A percentile compares a stretch with the other conserved stretches of the same genome.
phyloP scores from a whole-genome alignment of 495 filamentous ascomycete species.

The Tuber aestivum region DNA sequence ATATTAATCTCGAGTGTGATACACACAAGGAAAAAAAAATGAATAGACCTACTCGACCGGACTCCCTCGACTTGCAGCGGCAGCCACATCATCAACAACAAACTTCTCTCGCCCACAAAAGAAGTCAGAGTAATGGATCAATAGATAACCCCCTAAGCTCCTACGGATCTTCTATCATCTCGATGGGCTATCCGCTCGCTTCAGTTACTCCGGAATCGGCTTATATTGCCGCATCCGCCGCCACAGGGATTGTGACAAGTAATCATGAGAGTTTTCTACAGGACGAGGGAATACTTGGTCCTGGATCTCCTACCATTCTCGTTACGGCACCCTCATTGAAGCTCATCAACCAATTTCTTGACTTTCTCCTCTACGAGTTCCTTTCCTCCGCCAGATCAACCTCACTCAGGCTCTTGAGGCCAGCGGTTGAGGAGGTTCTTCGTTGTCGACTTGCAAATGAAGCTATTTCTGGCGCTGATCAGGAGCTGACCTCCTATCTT shows the following conservation, averaged over 20 bases:
- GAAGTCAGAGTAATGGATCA: constrained; percentile 37
- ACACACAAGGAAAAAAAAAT: constrained; percentile 22
- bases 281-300: constrained; percentile 58
- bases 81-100: constrained; percentile 9
- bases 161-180: constrained; percentile 30
- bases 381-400: constrained; percentile 75
- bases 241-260: constrained; percentile 83
- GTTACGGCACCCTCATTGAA: constrained; percentile 70
- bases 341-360: constrained; percentile 86
- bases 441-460: constrained; percentile 82
- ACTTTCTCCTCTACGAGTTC: constrained; percentile 86
- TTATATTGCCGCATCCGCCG: constrained; percentile 84
- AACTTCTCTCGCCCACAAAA: constrained; percentile 27
- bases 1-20: constrained; percentile 1
- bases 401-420: constrained; percentile 67
- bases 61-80: constrained; percentile 32
- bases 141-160: constrained; percentile 37
- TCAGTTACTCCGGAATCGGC: constrained; percentile 71
- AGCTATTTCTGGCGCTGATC: constrained; percentile 79
- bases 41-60: constrained; percentile 39
- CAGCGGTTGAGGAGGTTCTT: constrained; percentile 78
- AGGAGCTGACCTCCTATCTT: constrained; percentile 83
- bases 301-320: constrained; percentile 59
- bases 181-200: constrained; percentile 36
- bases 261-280: constrained; percentile 71